Percentiles rank a stretch among this genome's conserved stretches.
phyloP scores from a whole-genome alignment of 2,329 filamentous ascomycete species.

The Chaetoscypha palmicola region DNA sequence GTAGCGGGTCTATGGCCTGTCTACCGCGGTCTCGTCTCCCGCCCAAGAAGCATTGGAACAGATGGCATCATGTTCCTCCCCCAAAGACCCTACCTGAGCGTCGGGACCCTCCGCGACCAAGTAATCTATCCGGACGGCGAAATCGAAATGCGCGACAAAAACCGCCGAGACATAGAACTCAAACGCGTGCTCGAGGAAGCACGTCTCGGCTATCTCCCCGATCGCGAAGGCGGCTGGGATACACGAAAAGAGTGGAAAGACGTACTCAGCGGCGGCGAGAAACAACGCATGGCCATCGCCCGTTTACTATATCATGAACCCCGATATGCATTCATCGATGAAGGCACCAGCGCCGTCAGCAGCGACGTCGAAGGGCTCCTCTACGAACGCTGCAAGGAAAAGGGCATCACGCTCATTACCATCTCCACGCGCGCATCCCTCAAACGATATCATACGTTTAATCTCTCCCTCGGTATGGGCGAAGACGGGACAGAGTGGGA shows the following conservation, averaged over 20 bases:
- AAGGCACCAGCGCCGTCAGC: conserved; percentile 89
- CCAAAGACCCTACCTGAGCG: conserved; percentile 84
- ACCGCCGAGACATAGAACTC: conserved; percentile 71
- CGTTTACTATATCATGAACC: conserved; percentile 91
- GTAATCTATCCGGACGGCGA: conserved; percentile 97
- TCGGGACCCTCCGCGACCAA: conserved; percentile 89
- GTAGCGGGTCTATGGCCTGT: conserved; percentile 93
- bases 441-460: conserved; percentile 93
- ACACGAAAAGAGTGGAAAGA: conserved; percentile 98
- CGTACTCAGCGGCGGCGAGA: conserved; percentile 93
- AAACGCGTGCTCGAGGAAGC: conserved; percentile 74
- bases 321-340: conserved; percentile 87
- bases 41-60: conserved; percentile 69
- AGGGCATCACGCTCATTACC: conserved; percentile 91
- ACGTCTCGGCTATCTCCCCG: conserved; percentile 78
- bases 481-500: conserved; percentile 82
- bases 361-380: conserved; percentile 90
- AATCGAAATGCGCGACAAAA: conserved; percentile 81
- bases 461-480: conserved; percentile 76
- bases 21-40: conserved; percentile 84
- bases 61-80: conserved; percentile 99
- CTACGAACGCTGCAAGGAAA: conserved; percentile 88
- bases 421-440: conserved; percentile 91
- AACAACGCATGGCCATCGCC: conserved; percentile 90
- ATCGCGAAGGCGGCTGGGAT: conserved; percentile 93